phyloP scores from a whole-genome alignment of 2,329 filamentous ascomycete species.

The Elsinoe perseae region DNA sequence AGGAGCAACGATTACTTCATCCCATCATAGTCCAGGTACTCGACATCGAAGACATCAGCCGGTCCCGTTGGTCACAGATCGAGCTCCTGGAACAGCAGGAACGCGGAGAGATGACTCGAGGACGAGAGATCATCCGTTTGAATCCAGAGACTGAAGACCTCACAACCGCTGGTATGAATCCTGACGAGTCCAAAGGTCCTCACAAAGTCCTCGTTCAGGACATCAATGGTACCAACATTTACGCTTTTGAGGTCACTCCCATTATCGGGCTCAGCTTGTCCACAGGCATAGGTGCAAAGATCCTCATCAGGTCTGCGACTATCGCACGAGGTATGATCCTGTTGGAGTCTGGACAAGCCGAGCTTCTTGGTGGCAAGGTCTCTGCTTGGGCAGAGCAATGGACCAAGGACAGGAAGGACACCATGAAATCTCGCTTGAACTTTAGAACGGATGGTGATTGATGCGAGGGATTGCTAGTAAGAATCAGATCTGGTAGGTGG shows the following conservation, averaged over 20 bases:
- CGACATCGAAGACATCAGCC: conserved; percentile 74
- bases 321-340: conserved; percentile 72
- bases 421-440: conserved; percentile 48
- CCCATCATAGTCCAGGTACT: conserved; percentile 73
- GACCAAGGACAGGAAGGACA: conserved; percentile 61
- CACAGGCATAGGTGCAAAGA: conserved; percentile 71
- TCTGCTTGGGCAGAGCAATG: conserved; percentile 73
- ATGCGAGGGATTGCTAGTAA: neutral
- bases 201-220: conserved; percentile 83
- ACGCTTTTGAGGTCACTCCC: conserved; percentile 62
- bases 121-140: conserved; percentile 74
- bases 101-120: conserved; percentile 64
- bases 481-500: neutral
- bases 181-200: conserved; percentile 43
- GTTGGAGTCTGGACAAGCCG: conserved; percentile 59
- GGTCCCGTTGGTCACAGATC: conserved; percentile 77
- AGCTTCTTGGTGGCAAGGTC: conserved; percentile 80
- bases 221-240: conserved; percentile 58
- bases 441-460: neutral
- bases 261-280: conserved; percentile 57
- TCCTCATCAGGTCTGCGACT: conserved; percentile 59
- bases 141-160: conserved; percentile 45
- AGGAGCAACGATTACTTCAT: conserved; percentile 50
- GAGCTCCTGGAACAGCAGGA: conserved; percentile 69
- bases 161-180: conserved; percentile 15